phyloP scores from a whole-genome alignment of 352 stramenopile genomes.

The Thalassiosira mediterranea region DNA sequence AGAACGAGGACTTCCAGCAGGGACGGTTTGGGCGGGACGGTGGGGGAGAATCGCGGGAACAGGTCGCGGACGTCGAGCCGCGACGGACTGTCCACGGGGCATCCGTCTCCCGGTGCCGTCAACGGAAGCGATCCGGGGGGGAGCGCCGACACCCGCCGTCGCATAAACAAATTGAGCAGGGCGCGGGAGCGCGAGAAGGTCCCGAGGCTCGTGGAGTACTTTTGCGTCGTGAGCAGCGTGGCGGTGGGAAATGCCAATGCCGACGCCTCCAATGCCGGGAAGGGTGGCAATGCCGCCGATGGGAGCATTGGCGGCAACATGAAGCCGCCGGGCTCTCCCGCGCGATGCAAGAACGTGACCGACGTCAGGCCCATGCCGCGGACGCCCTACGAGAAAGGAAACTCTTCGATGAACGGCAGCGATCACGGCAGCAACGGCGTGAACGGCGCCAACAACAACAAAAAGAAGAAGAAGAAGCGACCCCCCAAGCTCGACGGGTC shows the following conservation, averaged over 20 bases:
- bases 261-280: background rate
- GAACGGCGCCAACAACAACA: slow-evolving; percentile 8
- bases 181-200: slow-evolving; percentile 28
- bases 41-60: too few relatives aligned
- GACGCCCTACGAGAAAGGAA: too few relatives aligned
- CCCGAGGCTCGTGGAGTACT: slow-evolving; percentile 54
- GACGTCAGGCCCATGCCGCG: too few relatives aligned
- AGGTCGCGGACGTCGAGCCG: too few relatives aligned
- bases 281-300: background rate
- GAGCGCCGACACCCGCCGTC: slow-evolving; percentile 22
- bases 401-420: too few relatives aligned
- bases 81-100: too few relatives aligned
- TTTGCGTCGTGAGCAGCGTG: slow-evolving; percentile 41
- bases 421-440: background rate
- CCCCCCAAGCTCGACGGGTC: slow-evolving; percentile 25
- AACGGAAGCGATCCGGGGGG: too few relatives aligned
- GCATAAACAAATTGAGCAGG: slow-evolving; percentile 38
- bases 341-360: background rate
- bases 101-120: too few relatives aligned
- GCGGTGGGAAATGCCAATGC: background rate
- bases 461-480: background rate
- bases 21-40: too few relatives aligned
- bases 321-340: background rate
- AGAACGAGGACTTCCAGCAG: too few relatives aligned
- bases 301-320: background rate